Conservation (phyloP, 176 grass and related monocot genomes). For the Zea luxurians region DNA sequence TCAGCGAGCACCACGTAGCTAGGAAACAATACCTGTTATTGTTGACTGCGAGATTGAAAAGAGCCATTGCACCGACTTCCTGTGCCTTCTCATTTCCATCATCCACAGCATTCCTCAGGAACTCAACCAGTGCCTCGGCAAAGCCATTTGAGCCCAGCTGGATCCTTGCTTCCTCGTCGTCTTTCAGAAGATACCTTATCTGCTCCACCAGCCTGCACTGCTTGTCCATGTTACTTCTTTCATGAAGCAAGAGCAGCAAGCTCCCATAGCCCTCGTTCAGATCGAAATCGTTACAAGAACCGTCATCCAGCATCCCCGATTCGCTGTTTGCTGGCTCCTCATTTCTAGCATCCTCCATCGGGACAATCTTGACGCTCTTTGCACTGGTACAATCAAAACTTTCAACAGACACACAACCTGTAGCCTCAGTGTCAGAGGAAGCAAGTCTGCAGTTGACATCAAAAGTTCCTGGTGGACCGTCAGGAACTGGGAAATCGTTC, state of each 20-base stretch:
- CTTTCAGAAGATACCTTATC: slow-evolving; percentile 85
- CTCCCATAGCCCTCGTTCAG: slow-evolving; percentile 58
- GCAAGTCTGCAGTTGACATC: slow-evolving; percentile 67
- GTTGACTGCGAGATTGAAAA: slow-evolving; percentile 93
- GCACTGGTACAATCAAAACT: slow-evolving; percentile 63
- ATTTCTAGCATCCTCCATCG: slow-evolving; percentile 46
- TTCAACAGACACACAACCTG: slow-evolving; percentile 56
- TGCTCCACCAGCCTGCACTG: slow-evolving; percentile 74
- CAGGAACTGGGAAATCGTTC: slow-evolving; percentile 78
- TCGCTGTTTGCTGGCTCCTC: slow-evolving; percentile 54
- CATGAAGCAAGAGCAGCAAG: slow-evolving; percentile 70
- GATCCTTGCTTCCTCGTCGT: slow-evolving; percentile 81
- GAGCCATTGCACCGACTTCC: slow-evolving; percentile 82
- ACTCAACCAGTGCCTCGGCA: slow-evolving; percentile 70
- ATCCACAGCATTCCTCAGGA: slow-evolving; percentile 67
- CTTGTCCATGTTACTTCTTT: slow-evolving; percentile 50
- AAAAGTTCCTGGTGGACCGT: slow-evolving; percentile 68
- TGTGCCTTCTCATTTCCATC: slow-evolving; percentile 82
- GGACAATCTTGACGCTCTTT: slow-evolving; percentile 53
- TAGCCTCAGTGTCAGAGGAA: slow-evolving; percentile 49
- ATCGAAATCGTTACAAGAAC: slow-evolving; percentile 42
- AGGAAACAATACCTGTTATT: slow-evolving; percentile 75
- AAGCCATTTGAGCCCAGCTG: slow-evolving; percentile 84
- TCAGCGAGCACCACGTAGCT: slow-evolving; percentile 6
- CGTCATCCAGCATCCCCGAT: slow-evolving; percentile 38